phyloP scores from a whole-genome alignment of 805 yeast species.

The Candida vaughaniae region DNA sequence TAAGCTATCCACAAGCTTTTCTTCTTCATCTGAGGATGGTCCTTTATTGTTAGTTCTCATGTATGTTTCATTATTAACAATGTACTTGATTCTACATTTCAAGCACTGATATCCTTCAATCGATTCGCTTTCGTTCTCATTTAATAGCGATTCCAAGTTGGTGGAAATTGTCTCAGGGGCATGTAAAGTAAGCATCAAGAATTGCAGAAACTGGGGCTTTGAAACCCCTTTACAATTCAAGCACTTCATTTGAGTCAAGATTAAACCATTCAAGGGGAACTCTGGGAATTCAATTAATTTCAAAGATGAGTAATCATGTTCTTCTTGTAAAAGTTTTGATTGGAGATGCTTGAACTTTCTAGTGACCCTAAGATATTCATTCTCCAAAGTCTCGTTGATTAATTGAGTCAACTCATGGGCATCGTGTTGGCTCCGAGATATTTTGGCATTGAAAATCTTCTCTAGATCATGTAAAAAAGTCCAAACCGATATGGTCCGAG shows the following conservation, averaged over 20 bases:
- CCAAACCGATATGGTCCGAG: constrained; percentile 71
- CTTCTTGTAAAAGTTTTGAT: not conserved
- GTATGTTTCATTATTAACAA: constrained; percentile 28
- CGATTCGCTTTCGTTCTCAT: constrained; percentile 59
- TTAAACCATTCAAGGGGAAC: constrained; percentile 72
- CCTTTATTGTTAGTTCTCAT: constrained; percentile 28
- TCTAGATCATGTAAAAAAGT: constrained; percentile 75
- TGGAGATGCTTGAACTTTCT: constrained; percentile 23
- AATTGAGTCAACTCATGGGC: constrained; percentile 90
- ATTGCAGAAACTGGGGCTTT: constrained; percentile 55
- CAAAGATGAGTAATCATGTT: constrained; percentile 6
- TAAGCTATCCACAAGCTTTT: constrained; percentile 23
- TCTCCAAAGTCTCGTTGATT: constrained; percentile 72
- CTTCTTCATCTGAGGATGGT: constrained; percentile 11
- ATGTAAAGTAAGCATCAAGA: constrained; percentile 69
- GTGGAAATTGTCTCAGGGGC: constrained; percentile 60
- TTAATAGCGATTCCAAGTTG: constrained; percentile 53
- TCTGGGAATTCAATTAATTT: constrained; percentile 45
- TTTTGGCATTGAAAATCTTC: constrained; percentile 63
- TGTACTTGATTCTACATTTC: constrained; percentile 52
- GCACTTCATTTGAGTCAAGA: constrained; percentile 69
- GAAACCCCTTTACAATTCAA: constrained; percentile 63
- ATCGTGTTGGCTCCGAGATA: constrained; percentile 83
- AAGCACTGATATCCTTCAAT: constrained; percentile 80
- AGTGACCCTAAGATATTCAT: constrained; percentile 53